Base-by-base conservation (phyloP, 371 early-diverging fungal genomes). In the Rhizopus sp. region DNA sequence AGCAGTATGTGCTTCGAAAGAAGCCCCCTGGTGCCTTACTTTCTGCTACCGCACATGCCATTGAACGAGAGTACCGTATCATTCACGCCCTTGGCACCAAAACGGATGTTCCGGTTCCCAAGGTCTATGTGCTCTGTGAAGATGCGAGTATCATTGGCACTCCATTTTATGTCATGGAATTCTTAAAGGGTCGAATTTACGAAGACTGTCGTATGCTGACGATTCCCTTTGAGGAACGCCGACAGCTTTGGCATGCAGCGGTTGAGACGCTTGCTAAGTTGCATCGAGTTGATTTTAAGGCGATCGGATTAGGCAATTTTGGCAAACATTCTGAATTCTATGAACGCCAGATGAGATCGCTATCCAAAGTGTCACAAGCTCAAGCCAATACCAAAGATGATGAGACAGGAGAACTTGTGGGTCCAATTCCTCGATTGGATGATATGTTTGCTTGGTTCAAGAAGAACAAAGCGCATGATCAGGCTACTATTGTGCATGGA, bases 81-180 rank as follows among this genome's bases (percentile, higher is more conserved):
- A 74, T 96, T 47, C 63, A 82, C 40, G 93, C 94, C 3, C 80
- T 96, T 15, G 85, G 88, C 40, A 64, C 86, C 45, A 17, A 57
- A 8, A 78, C 93, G 7, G 72, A 86, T 37, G 90, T 96, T 4
- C 97, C 97, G 5, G 95, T 96, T 2, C 97, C 97, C 9, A 84
- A 83, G 49, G 93, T 93, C 2, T 91, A 89, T 57, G 70, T 78
- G 15, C 82, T 95, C 31, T 95, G 95, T 70, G 89, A 91, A 58
- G 93, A 96, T 62, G 44, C 49, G 7, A 53, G 64, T 12, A 83
- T 95, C 13, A 69, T 95, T 38, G 97, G 94, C 4, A 94, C 97
- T 1, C 92, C 94, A 4, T 96, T 96, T 67, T 96, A 94, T 73
- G 89, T 91, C 34, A 96, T 96, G 96, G 92, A 96, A 70, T 96